Evolutionary conservation across 352 stramenopile species (phyloP).

Genomic region (Phytophthora fragariaefolia): DNA sequence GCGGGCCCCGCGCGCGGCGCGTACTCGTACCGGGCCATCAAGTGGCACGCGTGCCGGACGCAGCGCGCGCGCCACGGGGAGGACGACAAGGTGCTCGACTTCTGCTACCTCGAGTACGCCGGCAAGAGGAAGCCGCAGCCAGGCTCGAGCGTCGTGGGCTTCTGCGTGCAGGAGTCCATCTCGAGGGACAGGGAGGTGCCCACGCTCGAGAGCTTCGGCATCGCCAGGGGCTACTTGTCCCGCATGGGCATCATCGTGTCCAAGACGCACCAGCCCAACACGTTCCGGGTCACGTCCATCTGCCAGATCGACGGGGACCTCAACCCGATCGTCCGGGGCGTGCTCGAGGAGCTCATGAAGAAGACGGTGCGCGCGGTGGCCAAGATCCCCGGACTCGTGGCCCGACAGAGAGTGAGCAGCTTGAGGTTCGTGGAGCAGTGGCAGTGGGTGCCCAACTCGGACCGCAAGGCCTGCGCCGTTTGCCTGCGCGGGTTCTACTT

Average conservation of each 20-base stretch:
- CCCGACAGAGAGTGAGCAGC: slow-evolving; percentile 69
- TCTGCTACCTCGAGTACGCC: slow-evolving; percentile 80
- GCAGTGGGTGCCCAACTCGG: slow-evolving; percentile 78
- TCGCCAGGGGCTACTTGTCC: slow-evolving; percentile 60
- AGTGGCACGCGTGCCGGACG: slow-evolving; percentile 70
- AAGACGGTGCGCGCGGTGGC: slow-evolving; percentile 54
- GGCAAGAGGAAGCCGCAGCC: slow-evolving; percentile 58
- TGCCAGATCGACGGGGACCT: slow-evolving; percentile 77
- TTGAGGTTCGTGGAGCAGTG: slow-evolving; percentile 80
- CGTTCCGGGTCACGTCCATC: slow-evolving; percentile 68
- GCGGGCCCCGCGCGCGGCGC: slow-evolving; percentile 18
- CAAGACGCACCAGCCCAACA: slow-evolving; percentile 62
- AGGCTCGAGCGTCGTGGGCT: slow-evolving; percentile 68
- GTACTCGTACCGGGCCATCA: slow-evolving; percentile 75
- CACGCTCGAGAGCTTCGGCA: slow-evolving; percentile 62
- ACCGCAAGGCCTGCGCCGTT: slow-evolving; percentile 75
- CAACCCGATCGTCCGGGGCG: slow-evolving; percentile 46
- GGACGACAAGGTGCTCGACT: slow-evolving; percentile 63
- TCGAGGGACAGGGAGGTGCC: slow-evolving; percentile 66
- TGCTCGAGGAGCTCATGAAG: slow-evolving; percentile 72
- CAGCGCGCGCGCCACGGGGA: slow-evolving; percentile 35
- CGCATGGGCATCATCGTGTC: slow-evolving; percentile 75
- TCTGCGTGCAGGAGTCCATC: slow-evolving; percentile 80
- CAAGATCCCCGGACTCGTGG: slow-evolving; percentile 55
- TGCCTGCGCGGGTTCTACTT: slow-evolving; percentile 80